Evolutionary conservation across 805 yeast genomes (phyloP).

Genomic region (Kuraishia cidri): DNA sequence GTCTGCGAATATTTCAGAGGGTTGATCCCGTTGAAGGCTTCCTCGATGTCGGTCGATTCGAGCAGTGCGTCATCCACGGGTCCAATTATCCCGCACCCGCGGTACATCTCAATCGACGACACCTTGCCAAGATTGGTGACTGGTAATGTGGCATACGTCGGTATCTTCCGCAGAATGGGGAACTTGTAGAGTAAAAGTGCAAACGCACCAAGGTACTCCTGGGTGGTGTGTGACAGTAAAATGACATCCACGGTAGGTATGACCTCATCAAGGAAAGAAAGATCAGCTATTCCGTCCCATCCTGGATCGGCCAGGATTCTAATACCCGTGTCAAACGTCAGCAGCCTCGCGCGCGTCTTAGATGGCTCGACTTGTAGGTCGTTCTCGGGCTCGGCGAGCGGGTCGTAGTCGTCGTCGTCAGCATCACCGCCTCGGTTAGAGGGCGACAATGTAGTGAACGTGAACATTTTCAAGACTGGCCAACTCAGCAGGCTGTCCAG

Average conservation of each 20-base stretch:
- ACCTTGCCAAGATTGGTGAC: conserved; percentile 80
- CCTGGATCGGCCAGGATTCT: conserved; percentile 64
- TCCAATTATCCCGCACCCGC: conserved; percentile 68
- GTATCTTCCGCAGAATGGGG: conserved; percentile 53
- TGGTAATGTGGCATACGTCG: conserved; percentile 86
- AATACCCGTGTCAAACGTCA: conserved; percentile 46
- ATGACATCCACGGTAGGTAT: conserved; percentile 53
- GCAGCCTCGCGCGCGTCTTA: conserved; percentile 45
- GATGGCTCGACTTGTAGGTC: no score
- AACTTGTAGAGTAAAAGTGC: conserved; percentile 52
- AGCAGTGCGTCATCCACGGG: conserved; percentile 49
- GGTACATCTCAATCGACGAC: conserved; percentile 74
- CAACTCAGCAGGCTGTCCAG: no score
- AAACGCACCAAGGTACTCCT: conserved; percentile 74
- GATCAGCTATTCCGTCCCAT: conserved; percentile 50
- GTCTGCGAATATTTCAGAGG: conserved; percentile 77
- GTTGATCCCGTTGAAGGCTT: conserved; percentile 61
- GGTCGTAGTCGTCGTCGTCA: conserved; percentile 4
- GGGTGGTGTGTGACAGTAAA: conserved; percentile 80
- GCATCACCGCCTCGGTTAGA: neutral
- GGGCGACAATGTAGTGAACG: conserved; percentile 16
- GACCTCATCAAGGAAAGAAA: conserved; percentile 30
- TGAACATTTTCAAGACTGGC: conserved; percentile 8
- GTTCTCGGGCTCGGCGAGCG: no score
- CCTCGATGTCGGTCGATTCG: conserved; percentile 70